Conservation (phyloP, 177 flowering plant species). For the Vitis hybrid region DNA sequence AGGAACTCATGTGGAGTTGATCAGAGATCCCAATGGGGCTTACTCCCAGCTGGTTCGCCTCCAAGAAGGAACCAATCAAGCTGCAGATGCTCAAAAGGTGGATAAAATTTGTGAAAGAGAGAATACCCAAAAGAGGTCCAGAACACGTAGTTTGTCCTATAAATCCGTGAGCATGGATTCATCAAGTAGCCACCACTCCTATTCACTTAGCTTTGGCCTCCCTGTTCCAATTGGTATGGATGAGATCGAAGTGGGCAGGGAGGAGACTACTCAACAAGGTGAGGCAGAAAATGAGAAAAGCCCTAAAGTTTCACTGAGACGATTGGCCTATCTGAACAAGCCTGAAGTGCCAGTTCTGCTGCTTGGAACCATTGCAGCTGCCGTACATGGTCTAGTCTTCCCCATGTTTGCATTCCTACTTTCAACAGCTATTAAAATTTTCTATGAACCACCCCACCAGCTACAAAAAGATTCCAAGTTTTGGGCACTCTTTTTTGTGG, state of each 20-base stretch:
- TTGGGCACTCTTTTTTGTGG: slow-evolving; percentile 49
- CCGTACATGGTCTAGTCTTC: slow-evolving; percentile 42
- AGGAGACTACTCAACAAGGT: slow-evolving; percentile 2
- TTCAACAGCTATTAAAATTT: slow-evolving; percentile 46
- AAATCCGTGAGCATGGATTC: slow-evolving; percentile 39
- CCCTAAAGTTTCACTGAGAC: slow-evolving; percentile 26
- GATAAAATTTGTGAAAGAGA: slow-evolving; percentile 15
- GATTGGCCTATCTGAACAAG: slow-evolving; percentile 56
- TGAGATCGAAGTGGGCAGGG: slow-evolving; percentile 15
- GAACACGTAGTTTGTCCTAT: slow-evolving; percentile 27
- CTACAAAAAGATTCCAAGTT: slow-evolving; percentile 42
- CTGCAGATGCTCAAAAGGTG: slow-evolving; percentile 6
- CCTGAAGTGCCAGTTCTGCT: slow-evolving; percentile 57
- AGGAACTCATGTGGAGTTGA: slow-evolving; percentile 66
- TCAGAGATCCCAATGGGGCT: slow-evolving; percentile 53
- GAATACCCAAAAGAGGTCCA: slow-evolving; percentile 16
- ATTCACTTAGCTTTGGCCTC: slow-evolving; percentile 18
- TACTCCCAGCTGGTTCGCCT: slow-evolving; percentile 58
- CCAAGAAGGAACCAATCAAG: slow-evolving; percentile 40
- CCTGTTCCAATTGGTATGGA: slow-evolving; percentile 23
- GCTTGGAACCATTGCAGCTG: slow-evolving; percentile 54
- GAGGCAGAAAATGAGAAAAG: slow-evolving; percentile 11
- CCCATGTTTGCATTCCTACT: slow-evolving; percentile 58
- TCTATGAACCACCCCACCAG: slow-evolving; percentile 44
- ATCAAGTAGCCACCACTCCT: slow-evolving; percentile 33